phyloP scores from a whole-genome alignment of 148 eudicot genomes.

The Amaranthus hypochondriacus region DNA sequence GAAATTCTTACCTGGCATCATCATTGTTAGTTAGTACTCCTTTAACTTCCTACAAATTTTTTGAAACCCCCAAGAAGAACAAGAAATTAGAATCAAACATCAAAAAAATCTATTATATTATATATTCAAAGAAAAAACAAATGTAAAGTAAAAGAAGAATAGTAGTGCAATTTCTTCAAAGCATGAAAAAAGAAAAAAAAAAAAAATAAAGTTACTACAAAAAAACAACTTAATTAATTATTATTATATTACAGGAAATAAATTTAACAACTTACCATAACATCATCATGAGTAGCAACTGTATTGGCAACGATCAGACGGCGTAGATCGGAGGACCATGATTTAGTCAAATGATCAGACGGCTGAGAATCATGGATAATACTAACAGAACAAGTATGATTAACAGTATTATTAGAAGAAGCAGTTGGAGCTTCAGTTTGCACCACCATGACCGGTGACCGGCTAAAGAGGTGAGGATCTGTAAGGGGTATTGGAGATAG shows the following conservation, averaged over 20 bases:
- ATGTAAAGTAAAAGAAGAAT: background rate
- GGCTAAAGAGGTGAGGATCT: slow-evolving; percentile 54
- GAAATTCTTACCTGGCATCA: slow-evolving; percentile 15
- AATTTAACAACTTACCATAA: background rate
- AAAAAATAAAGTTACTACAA: background rate
- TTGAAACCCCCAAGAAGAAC: background rate
- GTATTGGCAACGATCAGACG: slow-evolving; percentile 21
- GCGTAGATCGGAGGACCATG: slow-evolving; percentile 21
- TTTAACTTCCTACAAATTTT: slow-evolving; percentile 2
- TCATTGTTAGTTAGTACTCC: slow-evolving; percentile 10
- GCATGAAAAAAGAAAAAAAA: background rate
- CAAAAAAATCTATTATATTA: background rate
- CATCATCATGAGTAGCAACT: no score
- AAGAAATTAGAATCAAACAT: background rate
- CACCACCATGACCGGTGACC: slow-evolving; percentile 26
- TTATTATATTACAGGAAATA: no score
- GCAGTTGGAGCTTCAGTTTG: background rate
- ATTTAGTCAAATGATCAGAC: slow-evolving; percentile 33
- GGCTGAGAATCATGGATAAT: slow-evolving; percentile 17
- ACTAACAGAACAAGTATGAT: no score
- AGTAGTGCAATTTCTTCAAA: slow-evolving; percentile 15
- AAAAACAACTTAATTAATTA: background rate
- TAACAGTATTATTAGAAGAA: background rate
- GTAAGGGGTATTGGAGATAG: slow-evolving; percentile 38
- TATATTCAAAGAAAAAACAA: background rate